Evolutionary conservation across 2,329 filamentous ascomycete species (phyloP).

Genomic region (Botrytis sinoallii): DNA sequence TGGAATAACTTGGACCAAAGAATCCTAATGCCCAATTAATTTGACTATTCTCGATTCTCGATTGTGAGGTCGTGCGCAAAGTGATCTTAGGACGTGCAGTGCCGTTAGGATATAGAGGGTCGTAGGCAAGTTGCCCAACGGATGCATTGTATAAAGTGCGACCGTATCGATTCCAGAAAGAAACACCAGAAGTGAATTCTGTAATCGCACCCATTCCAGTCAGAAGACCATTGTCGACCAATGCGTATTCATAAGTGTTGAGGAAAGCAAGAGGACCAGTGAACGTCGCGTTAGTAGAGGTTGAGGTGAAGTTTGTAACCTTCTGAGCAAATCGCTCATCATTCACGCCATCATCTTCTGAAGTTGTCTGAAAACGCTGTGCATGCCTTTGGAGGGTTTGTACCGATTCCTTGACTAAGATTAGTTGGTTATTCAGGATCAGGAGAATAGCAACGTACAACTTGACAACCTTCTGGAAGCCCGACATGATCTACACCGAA

Average conservation of each 20-base stretch:
- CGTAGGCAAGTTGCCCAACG: slow-evolving; percentile 48
- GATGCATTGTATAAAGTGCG: slow-evolving; percentile 50
- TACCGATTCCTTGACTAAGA: slow-evolving; percentile 34
- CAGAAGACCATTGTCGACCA: slow-evolving; percentile 43
- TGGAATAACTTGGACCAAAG: slow-evolving; percentile 47
- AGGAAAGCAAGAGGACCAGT: slow-evolving; percentile 51
- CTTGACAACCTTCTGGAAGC: slow-evolving; percentile 52
- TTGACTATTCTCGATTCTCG: slow-evolving; percentile 53
- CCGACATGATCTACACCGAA: slow-evolving; percentile 49
- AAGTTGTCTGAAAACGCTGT: slow-evolving; percentile 48
- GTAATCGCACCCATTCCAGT: slow-evolving; percentile 50
- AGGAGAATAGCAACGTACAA: slow-evolving; percentile 35
- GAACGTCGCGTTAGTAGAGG: slow-evolving; percentile 39
- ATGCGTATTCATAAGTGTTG: slow-evolving; percentile 49
- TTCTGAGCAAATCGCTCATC: slow-evolving; percentile 49
- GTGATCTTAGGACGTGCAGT: slow-evolving; percentile 49
- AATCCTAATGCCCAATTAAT: slow-evolving; percentile 52
- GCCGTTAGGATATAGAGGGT: slow-evolving; percentile 44
- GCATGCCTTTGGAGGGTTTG: slow-evolving; percentile 55
- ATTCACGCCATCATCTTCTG: slow-evolving; percentile 46
- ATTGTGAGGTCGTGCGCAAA: slow-evolving; percentile 52
- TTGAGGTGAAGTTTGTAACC: slow-evolving; percentile 44
- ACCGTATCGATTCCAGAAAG: slow-evolving; percentile 55
- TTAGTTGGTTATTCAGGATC: background rate
- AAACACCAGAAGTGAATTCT: slow-evolving; percentile 48